Evolutionary conservation across 2,329 filamentous ascomycete species (phyloP).

Genomic region (Ophiostoma sp.): DNA sequence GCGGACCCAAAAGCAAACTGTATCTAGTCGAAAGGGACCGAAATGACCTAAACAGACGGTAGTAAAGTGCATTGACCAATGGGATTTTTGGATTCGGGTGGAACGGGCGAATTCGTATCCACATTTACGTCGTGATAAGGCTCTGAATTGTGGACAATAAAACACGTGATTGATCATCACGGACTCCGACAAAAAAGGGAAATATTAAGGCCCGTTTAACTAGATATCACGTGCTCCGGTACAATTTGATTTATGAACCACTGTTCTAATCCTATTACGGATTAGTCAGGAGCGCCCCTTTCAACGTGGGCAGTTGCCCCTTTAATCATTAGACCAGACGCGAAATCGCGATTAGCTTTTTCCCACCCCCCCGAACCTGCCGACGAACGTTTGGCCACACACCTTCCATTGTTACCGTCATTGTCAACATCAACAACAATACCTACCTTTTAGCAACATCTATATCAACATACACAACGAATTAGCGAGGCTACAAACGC

Average conservation of each 20-base stretch:
- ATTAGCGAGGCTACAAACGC: background rate
- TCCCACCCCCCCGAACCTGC: conserved; percentile 13
- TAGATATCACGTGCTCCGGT: background rate
- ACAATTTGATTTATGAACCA: background rate
- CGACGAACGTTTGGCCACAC: background rate
- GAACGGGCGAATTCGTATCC: too few species aligned
- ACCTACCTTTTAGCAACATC: background rate
- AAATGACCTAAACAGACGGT: too few species aligned
- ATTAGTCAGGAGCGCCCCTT: background rate
- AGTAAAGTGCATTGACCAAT: too few species aligned
- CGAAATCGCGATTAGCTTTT: conserved; percentile 13
- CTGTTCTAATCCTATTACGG: background rate
- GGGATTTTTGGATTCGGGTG: too few species aligned
- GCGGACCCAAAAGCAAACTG: too few species aligned
- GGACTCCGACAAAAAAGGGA: too few species aligned
- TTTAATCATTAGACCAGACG: conserved; percentile 2
- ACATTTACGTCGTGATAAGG: too few species aligned
- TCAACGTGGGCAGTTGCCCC: conserved; percentile 11
- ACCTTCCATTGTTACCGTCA: background rate
- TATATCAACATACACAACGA: background rate
- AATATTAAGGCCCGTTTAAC: too few species aligned
- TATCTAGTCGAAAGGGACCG: too few species aligned
- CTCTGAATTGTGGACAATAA: too few species aligned
- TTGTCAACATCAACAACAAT: background rate
- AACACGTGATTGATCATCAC: too few species aligned